Evolutionary conservation across 2,329 filamentous ascomycete species (phyloP).

Genomic region (Thelonectria blattea): DNA sequence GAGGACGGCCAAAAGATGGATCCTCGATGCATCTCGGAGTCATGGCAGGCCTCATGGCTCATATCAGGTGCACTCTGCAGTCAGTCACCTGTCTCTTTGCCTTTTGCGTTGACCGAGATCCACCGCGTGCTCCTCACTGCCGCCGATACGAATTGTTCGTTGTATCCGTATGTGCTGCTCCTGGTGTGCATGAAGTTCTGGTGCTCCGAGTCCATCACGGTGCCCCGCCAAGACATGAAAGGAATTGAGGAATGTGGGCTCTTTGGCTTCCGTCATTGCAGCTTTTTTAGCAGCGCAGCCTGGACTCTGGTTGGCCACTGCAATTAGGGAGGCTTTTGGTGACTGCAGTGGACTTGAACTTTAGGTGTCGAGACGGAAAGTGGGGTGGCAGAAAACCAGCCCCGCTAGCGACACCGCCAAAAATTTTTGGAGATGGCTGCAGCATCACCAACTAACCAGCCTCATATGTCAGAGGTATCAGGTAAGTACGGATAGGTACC

Average conservation of each 20-base stretch:
- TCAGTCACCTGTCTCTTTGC: neutral
- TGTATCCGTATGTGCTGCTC: neutral
- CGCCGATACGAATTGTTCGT: neutral
- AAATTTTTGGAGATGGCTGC: conserved; percentile 38
- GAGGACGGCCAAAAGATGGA: neutral
- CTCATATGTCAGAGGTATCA: conserved; percentile 25
- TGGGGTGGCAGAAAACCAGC: conserved; percentile 31
- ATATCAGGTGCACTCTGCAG: neutral
- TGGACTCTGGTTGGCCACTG: neutral
- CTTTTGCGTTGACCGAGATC: neutral
- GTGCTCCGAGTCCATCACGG: neutral
- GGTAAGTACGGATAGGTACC: conserved; percentile 16
- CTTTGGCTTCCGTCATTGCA: no score
- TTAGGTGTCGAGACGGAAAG: conserved; percentile 3
- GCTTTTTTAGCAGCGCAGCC: no score
- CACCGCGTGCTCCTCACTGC: neutral
- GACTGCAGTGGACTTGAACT: neutral
- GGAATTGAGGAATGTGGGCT: no score
- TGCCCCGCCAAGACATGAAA: no score
- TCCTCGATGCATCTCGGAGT: neutral
- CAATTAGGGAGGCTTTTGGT: neutral
- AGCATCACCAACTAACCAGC: conserved; percentile 28
- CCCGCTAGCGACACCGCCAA: conserved; percentile 39
- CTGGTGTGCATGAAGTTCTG: neutral
- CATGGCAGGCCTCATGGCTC: neutral